Evolutionary conservation across 2,329 filamentous ascomycete genomes (phyloP), one percentile per base, ranked within the genome.

Genomic region (Calonectria ilicicola): DNA sequence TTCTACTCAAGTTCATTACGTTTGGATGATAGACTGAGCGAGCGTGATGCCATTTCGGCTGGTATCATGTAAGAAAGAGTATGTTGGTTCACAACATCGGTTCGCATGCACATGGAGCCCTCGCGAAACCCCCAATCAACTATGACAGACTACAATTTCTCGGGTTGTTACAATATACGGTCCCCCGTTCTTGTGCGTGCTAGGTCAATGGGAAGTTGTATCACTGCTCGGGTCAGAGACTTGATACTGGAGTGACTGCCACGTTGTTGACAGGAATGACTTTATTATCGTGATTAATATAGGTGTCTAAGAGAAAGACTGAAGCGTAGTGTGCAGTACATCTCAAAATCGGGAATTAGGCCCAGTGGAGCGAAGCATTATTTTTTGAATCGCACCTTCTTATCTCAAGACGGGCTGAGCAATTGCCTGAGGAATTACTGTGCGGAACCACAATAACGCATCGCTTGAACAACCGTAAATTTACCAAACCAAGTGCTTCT

Each of bases 141-240:
- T 7, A 65, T 56, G 23, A 44, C 17, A 40, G 38, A 26, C 42
- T 29, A 23, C 14, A 44, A 21, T 62, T 32, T 15, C 35, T 29
- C 46, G 32, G 7, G n/a, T 29, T 40, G 42, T 23, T 42, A 49
- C 42, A 62, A 32, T 44, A 63, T 68, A 44, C 66, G 38, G 23
- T 42, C n/a, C 42, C 32, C 53, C 23, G 49, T 15, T 23, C 15
- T 26, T 26, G 47, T 44, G 65, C 21, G 42, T 60, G 58, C 35
- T 49, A 58, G 21, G 35, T 67, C 32, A 38, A 64, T 49, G 14
- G 40, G 47, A 67, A 60, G 23, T 27, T 68, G 69, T 60, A 65
- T 67, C 69, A 72, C 69, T 72, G 21, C 35, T 19, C n/a, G 21
- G 14, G 5, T 40, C 35, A 40, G 32, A 23, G 53, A 60, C 14